Evolutionary conservation across 306 rosid genomes (phyloP), one percentile per base, ranked within the genome.

Genomic region (Astragalus membranaceus): DNA sequence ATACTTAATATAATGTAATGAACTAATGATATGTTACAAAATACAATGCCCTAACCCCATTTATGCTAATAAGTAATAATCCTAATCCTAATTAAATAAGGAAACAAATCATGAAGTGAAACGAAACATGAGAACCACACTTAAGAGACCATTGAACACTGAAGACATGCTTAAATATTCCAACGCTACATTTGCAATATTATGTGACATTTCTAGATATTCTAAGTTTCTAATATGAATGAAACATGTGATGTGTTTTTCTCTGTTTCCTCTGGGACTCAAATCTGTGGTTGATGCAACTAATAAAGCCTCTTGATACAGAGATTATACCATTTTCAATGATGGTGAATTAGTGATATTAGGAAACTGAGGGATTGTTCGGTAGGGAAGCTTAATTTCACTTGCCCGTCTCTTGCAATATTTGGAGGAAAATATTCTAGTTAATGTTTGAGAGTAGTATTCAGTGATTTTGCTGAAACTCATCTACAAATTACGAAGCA

Each of bases 201-300:
- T 9, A 6, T 67, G 20, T 17, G 20, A 35, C 12, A 12, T 68
- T 52, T 52, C 8, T 36, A 16, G 37, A 67, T 17, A 51, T 49
- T 49, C 8, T 3, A 49, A 15, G 55, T 49, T 50, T 52, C 50
- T 67, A 16, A 26, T 2, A 44, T n/a, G 61, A 36, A 36, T 60
- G 16, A 60, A 36, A 12, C 61, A 14, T 59, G 58, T 12, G 26
- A 47, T 59, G 8, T 72, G 30, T 47, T 32, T 62, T 13, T 14
- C 30, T 75, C 26, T 70, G 30, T 53, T 50, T 51, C 53, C 53
- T 74, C 48, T 74, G 76, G 8, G 29, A 55, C 59, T 48, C 2
- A 13, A 8, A 61, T 48, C 26, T 37, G 46, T 64, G 56, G 68
- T 36, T 56, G 61, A 57, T 56, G 65, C 41, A 41, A n/a, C 13